Base-by-base conservation (phyloP, 2,329 filamentous ascomycete species). In the Leptographium wingfieldii region DNA sequence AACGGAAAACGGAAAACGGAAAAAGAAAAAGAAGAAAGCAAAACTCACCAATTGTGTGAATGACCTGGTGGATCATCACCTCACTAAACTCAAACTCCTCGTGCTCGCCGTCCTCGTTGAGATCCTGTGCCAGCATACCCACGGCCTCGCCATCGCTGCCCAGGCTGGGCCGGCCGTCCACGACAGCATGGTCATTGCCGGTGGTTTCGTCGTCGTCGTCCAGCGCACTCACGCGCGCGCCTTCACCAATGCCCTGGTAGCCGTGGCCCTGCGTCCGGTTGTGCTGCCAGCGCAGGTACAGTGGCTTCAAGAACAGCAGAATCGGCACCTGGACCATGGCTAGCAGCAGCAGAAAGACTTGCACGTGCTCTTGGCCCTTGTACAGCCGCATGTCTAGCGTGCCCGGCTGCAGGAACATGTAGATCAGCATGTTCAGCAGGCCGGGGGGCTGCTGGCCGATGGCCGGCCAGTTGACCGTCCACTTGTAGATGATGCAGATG, bases 61-160 rank as follows among this genome's bases (percentile, higher is more conserved):
- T 99, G 71, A 96, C 84, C 73, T 99, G 94, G 75, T 99, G 94
- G 70, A 99, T 99, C 91, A 99, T 96, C 64, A 91, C 83, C 73
- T 99, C 94, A 62, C 87, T 84, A 72, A 99, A 99, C 68, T 99
- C 94, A 72, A 99, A 99, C 70, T 99, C 94, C 69, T 94, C 92
- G 67, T 96, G 90, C 66, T 92, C 92, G 56, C 90, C 89, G 61
- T 62, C 63, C 29, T 61, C 63, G 55, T 38, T 56, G 85, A 95
- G 83, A 69, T 94, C 90, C 71, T 95, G 86, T 2, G 90, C 89
- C 70, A 96, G 91, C 85, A 96, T 89, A 59, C 87, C 90, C 61
- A 88, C 84, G 53, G 88, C 90, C 66, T 95, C 90, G 43, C 56
- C 62, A 31, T 86, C 91, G 62, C 88, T 77, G 57, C 75, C 76